Conservation (phyloP, 495 filamentous ascomycete genomes). For the Penicillium silybi region DNA sequence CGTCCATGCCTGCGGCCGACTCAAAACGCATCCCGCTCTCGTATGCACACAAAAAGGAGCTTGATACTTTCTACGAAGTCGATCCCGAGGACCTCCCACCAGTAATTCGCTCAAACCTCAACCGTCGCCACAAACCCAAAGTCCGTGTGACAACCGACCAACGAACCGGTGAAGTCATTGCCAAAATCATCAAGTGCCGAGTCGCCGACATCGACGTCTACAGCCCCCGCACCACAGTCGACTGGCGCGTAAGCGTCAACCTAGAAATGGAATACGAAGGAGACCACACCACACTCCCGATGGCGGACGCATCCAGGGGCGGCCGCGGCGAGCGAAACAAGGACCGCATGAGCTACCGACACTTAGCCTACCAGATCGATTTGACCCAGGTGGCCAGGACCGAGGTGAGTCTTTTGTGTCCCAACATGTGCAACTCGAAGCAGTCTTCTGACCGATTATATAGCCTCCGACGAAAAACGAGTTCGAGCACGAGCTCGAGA, state of each 20-base stretch:
- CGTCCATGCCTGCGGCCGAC: slow-evolving; percentile 32
- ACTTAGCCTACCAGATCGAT: slow-evolving; percentile 81
- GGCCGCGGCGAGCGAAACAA: slow-evolving; percentile 65
- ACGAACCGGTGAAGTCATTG: slow-evolving; percentile 64
- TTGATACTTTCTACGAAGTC: slow-evolving; percentile 78
- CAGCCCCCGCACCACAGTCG: slow-evolving; percentile 66
- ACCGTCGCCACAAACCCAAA: slow-evolving; percentile 57
- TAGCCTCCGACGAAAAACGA: slow-evolving; percentile 43
- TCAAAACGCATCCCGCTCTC: slow-evolving; percentile 62
- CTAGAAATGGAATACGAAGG: slow-evolving; percentile 85
- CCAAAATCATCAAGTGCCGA: slow-evolving; percentile 83
- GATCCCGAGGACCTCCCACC: slow-evolving; percentile 54
- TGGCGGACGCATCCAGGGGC: slow-evolving; percentile 28
- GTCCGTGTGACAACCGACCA: slow-evolving; percentile 77
- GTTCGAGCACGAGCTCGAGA: slow-evolving; percentile 85
- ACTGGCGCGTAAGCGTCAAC: slow-evolving; percentile 86
- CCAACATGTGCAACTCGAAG: slow-evolving; percentile 1
- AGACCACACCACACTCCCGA: slow-evolving; percentile 50
- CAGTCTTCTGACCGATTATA: slow-evolving; percentile 18
- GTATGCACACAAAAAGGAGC: slow-evolving; percentile 76
- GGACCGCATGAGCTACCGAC: slow-evolving; percentile 83
- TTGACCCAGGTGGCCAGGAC: slow-evolving; percentile 75
- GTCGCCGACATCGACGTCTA: slow-evolving; percentile 80
- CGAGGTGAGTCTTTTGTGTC: slow-evolving; percentile 47
- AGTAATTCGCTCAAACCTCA: slow-evolving; percentile 50